These are phyloP conservation scores for Yarrowia sp. DNA, from an alignment of 805 yeast species.

Conservation along the genomic window DNA sequence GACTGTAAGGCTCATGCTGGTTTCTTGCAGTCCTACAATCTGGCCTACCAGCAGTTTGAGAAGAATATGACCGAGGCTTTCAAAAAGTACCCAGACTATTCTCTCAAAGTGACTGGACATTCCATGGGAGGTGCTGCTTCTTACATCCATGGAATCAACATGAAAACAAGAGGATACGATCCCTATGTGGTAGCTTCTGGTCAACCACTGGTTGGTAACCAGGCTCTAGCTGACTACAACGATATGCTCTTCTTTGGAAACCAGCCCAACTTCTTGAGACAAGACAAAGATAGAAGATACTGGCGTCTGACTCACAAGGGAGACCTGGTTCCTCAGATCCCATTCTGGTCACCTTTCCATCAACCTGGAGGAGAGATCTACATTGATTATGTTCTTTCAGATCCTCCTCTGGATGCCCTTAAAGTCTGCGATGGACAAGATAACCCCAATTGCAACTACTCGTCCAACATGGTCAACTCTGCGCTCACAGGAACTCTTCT, in stretches of 20 bases:
- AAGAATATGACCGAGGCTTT: constrained; percentile 10
- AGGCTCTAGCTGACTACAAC: constrained; percentile 11
- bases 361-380: constrained; percentile 20
- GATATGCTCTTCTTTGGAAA: constrained; percentile 18
- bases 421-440: constrained; percentile 18
- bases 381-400: constrained; percentile 1
- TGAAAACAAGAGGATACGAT: constrained; percentile 15
- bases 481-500: neutral
- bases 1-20: constrained; percentile 10
- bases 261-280: constrained; percentile 6
- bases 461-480: constrained; percentile 9
- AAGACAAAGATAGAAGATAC: constrained; percentile 1
- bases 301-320: constrained; percentile 11
- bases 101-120: constrained; percentile 22
- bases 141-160: constrained; percentile 7
- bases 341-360: constrained; percentile 7
- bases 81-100: constrained; percentile 13
- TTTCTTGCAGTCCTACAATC: constrained; percentile 1
- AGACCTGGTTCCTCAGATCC: constrained; percentile 15
- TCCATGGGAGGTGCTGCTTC: constrained; percentile 22
- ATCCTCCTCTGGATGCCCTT: constrained; percentile 17
- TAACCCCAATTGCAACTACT: constrained; percentile 23
- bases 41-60: constrained; percentile 5
- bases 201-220: constrained; percentile 11
- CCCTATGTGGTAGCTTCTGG: constrained; percentile 13